phyloP scores from a whole-genome alignment of 352 stramenopile species.

The Pythium inflatum region DNA sequence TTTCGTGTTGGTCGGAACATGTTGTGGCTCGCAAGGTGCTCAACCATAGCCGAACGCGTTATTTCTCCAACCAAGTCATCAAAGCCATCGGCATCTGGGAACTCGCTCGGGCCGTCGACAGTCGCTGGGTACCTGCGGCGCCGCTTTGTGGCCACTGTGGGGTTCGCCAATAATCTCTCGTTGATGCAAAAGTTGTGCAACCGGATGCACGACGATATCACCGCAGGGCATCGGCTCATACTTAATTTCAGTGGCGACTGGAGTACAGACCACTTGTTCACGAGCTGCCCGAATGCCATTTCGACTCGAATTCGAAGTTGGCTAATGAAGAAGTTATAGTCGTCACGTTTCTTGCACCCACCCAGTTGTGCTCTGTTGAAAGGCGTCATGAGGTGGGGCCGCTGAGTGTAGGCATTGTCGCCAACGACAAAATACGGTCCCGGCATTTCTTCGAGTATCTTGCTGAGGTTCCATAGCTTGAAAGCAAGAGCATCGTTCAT shows the following conservation, averaged over 20 bases:
- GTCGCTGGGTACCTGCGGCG: too few species aligned
- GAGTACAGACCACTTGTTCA: conserved; percentile 12
- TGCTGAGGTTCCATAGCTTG: not conserved
- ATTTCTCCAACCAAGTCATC: too few species aligned
- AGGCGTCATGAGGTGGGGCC: not conserved
- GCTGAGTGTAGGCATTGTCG: conserved; percentile 4
- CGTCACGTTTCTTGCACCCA: not conserved
- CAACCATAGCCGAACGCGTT: too few species aligned
- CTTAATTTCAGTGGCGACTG: not conserved
- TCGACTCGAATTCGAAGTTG: conserved; percentile 12
- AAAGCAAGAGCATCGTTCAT: conserved; percentile 4
- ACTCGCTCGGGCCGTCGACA: too few species aligned
- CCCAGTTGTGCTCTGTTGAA: conserved; percentile 6
- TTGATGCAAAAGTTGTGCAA: conserved; percentile 16
- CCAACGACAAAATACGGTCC: not conserved
- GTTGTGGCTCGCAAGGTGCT: too few species aligned
- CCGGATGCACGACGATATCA: not conserved
- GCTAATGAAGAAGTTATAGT: conserved; percentile 7
- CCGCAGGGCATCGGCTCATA: not conserved
- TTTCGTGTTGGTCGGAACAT: too few species aligned
- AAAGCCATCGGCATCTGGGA: too few species aligned
- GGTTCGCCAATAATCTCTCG: too few species aligned
- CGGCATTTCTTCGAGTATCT: not conserved
- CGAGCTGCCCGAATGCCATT: conserved; percentile 8
- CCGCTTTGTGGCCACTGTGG: too few species aligned